phyloP scores from a whole-genome alignment of 2,329 filamentous ascomycete genomes.

The Claviceps sp. region DNA sequence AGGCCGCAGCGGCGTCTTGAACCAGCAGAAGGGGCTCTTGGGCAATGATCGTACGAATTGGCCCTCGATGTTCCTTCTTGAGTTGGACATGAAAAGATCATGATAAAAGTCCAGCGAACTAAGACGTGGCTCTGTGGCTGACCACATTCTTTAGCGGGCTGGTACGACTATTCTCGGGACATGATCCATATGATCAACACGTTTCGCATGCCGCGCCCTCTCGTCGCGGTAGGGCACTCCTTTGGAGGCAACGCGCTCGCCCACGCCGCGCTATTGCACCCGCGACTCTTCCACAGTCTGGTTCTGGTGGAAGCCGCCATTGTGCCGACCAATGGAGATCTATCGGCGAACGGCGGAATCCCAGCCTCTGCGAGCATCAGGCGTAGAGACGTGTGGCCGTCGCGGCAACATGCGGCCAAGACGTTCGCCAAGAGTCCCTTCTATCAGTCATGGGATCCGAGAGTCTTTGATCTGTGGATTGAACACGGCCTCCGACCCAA shows the following conservation, averaged over 20 bases:
- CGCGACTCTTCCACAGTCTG: constrained; percentile 62
- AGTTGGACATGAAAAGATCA: too few species aligned
- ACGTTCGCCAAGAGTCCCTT: constrained; percentile 54
- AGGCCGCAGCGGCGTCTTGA: constrained; percentile 64
- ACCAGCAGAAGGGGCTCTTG: constrained; percentile 46
- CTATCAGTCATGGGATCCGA: constrained; percentile 69
- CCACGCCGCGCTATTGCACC: constrained; percentile 62
- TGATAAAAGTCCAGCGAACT: background rate
- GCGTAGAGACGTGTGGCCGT: constrained; percentile 74
- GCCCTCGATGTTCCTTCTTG: background rate
- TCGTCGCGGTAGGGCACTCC: constrained; percentile 82
- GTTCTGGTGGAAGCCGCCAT: constrained; percentile 81
- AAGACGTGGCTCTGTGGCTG: background rate
- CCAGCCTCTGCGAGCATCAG: constrained; percentile 50
- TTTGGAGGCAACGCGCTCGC: constrained; percentile 67
- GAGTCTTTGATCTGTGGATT: constrained; percentile 54
- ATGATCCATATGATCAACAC: constrained; percentile 74
- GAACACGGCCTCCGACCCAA: constrained; percentile 60
- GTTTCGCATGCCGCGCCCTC: constrained; percentile 66
- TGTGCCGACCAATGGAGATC: constrained; percentile 25
- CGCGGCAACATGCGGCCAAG: constrained; percentile 51
- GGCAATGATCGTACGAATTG: constrained; percentile 65
- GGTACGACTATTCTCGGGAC: constrained; percentile 77
- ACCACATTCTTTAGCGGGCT: constrained; percentile 44
- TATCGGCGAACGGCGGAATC: constrained; percentile 12